Base-by-base conservation (phyloP, 805 yeast species). In the Jamesozyma piceae region DNA sequence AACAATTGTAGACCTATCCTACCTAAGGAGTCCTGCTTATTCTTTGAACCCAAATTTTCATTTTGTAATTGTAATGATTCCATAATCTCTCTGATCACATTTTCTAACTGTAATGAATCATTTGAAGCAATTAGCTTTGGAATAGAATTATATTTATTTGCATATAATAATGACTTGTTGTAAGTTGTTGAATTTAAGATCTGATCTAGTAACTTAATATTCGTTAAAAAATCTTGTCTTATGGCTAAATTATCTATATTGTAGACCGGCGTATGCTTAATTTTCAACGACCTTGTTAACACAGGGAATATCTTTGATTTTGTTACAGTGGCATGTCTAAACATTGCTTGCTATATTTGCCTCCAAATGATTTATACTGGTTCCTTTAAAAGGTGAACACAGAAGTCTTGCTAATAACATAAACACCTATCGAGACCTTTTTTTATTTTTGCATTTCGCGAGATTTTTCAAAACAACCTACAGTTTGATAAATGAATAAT, bases 1-100 rank as follows among this genome's bases (percentile, higher is more conserved):
- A 58, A 59, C 15, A 59, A 36, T 30, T 55, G 57, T 19, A 58
- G 41, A 3, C 60, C 61, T 37, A 58, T 50, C 28, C 28, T 8
- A 11, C 28, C 11, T 26, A 26, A 11, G 28, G 28, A 9, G 11
- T 26, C 28, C 11, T 26, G 28, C 11, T 8, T 11, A 9, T 26
- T 11, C 8, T 26, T 11, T 26, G 8, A 11, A 26, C 8, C 11
- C 11, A 11, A 26, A 26, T 26, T 11, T 8, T 26, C 28, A 9
- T 26, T 26, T 26, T 26, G 8, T 26, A 45, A 18, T 33, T 56
- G 55, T n/a, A 52, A 29, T 9, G 51, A 38, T n/a, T 50, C 54
- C 11, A 50, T 24, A 21, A 48, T 44, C 24, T 55, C 57, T 32
- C 50, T 43, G 2, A 57, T 38, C 3, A 58, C 47, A 33, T 48